Percentiles rank a stretch among this genome's conserved stretches.
These are phyloP conservation scores for Aspergillus homomorphus DNA, from an alignment of 495 filamentous ascomycete genomes.

Conservation along the genomic window DNA sequence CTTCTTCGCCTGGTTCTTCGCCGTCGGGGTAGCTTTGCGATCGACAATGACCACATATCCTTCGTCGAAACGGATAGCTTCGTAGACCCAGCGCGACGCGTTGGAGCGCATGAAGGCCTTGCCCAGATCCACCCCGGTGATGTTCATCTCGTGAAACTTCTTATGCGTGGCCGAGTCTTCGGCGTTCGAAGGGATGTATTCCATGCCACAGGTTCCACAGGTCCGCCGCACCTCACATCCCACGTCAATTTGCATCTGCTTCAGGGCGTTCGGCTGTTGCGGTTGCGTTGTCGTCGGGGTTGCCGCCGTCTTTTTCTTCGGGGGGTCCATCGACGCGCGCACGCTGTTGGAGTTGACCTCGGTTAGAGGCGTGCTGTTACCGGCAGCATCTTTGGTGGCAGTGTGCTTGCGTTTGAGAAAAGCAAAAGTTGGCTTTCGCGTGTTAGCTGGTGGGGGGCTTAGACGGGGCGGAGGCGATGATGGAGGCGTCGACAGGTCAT, in stretches of 20 bases:
- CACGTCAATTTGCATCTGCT: constrained; percentile 67
- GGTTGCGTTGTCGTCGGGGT: constrained; percentile 3
- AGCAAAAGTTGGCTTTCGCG: constrained; percentile 51
- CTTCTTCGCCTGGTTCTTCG: constrained; percentile 56
- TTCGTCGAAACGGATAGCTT: constrained; percentile 45
- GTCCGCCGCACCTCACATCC: constrained; percentile 56
- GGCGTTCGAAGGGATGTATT: constrained; percentile 63
- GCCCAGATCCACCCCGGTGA: constrained; percentile 60
- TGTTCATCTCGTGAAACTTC: constrained; percentile 65
- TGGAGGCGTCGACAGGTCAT: constrained; percentile 49
- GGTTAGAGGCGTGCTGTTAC: constrained; percentile 41
- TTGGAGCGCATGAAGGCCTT: constrained; percentile 51
- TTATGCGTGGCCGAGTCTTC: constrained; percentile 64
- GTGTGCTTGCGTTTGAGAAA: constrained; percentile 55
- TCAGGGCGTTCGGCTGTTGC: constrained; percentile 41
- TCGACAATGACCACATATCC: constrained; percentile 57
- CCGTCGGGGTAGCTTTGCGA: constrained; percentile 49
- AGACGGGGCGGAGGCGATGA: constrained; percentile 55
- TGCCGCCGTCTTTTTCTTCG: constrained; percentile 26
- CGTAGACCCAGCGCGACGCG: constrained; percentile 46
- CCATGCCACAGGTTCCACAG: constrained; percentile 68
- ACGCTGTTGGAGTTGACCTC: constrained; percentile 53
- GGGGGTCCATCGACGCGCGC: constrained; percentile 39
- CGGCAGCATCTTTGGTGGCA: constrained; percentile 24
- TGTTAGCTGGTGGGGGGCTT: constrained; percentile 54